Conservation (phyloP, 257 asterid genomes). For the Fraxinus quadrangulata region DNA sequence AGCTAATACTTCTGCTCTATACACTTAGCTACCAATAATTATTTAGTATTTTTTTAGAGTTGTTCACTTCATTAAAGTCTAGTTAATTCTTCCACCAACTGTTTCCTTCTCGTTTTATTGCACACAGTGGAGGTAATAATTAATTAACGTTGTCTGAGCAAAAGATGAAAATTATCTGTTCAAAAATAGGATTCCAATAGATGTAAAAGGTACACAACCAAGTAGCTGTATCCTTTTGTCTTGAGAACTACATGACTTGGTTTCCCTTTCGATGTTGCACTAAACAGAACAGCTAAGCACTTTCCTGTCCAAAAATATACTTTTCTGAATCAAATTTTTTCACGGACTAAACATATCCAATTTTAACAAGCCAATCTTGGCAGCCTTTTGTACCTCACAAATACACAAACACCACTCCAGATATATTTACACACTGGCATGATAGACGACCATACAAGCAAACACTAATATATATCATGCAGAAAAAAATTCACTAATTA, state of each 20-base stretch:
- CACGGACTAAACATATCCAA: background rate
- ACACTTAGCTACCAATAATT: background rate
- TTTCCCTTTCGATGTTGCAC: background rate
- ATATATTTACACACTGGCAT: background rate
- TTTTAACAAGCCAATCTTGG: background rate
- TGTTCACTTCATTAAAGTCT: background rate
- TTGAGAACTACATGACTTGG: background rate
- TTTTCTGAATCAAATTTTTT: background rate
- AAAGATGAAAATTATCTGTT: background rate
- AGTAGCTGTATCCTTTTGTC: background rate
- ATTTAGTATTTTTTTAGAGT: background rate
- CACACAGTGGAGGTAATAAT: background rate
- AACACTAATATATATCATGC: background rate
- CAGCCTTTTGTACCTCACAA: background rate
- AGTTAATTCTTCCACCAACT: background rate
- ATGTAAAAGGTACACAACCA: background rate
- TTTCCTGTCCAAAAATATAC: background rate
- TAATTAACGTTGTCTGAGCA: background rate
- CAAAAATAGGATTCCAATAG: constrained; percentile 1
- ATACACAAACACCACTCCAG: background rate
- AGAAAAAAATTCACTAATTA: background rate
- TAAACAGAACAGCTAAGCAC: background rate
- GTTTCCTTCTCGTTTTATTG: background rate
- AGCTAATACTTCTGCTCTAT: background rate
- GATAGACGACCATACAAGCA: constrained; percentile 6